Evolutionary conservation across 169 alveolate genomes (phyloP).

Genomic region (Cryptosporidium parvum): DNA sequence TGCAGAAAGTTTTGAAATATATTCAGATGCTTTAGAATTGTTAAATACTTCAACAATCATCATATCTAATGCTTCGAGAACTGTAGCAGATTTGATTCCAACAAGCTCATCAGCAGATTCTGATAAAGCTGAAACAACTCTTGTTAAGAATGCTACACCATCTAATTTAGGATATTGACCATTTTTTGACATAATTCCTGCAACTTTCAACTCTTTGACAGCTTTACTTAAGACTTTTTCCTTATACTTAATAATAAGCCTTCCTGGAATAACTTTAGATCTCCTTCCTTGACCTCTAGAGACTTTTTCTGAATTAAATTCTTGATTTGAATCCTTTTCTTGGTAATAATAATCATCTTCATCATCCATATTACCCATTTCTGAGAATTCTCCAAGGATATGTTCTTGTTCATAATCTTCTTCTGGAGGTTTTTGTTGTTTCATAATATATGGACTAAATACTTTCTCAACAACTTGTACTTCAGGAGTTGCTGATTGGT

Average conservation of each 20-base stretch:
- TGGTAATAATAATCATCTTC: background rate
- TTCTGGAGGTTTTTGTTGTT: slow-evolving; percentile 66
- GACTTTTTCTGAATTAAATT: background rate
- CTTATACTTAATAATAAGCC: slow-evolving; percentile 57
- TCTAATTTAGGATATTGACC: slow-evolving; percentile 69
- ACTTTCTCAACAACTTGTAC: slow-evolving; percentile 24
- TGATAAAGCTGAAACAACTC: slow-evolving; percentile 61
- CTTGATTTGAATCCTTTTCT: background rate
- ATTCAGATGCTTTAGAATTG: slow-evolving; percentile 60
- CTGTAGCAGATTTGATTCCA: slow-evolving; percentile 71
- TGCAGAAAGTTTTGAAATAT: slow-evolving; percentile 54
- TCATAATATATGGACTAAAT: slow-evolving; percentile 53
- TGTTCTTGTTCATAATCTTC: background rate
- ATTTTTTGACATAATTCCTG: slow-evolving; percentile 73
- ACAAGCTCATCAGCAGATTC: slow-evolving; percentile 71
- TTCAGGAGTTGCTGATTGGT: slow-evolving; percentile 56
- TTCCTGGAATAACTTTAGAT: slow-evolving; percentile 24
- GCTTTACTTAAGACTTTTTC: slow-evolving; percentile 67
- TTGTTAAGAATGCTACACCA: slow-evolving; percentile 44
- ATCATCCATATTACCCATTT: background rate
- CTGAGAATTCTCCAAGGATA: slow-evolving; percentile 10
- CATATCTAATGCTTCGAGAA: slow-evolving; percentile 68
- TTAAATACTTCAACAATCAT: slow-evolving; percentile 74
- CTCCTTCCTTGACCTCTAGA: background rate
- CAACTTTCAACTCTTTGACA: slow-evolving; percentile 51